phyloP scores from a whole-genome alignment of 176 grass and related monocot species.

The Otatea glauca region DNA sequence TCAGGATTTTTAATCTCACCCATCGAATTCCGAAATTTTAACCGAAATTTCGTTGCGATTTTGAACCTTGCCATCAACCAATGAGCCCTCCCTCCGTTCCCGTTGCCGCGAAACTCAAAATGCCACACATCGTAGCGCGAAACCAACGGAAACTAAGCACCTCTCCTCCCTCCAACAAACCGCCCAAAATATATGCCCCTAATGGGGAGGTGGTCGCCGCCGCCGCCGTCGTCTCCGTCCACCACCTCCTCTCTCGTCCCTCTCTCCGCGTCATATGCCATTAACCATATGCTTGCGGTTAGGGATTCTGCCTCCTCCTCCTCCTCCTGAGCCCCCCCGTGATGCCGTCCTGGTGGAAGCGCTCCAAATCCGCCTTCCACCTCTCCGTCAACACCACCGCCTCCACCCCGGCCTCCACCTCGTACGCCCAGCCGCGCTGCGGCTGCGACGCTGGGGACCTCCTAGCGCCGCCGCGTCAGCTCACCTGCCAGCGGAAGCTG shows the following conservation, averaged over 20 bases:
- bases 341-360: constrained; percentile 78
- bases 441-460: neutral
- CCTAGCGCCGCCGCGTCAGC: constrained; percentile 41
- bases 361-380: constrained; percentile 62
- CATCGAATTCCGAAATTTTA: too few species aligned
- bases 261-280: constrained; percentile 43
- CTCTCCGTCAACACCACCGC: constrained; percentile 38
- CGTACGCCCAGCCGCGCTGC: constrained; percentile 36
- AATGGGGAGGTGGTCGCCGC: too few species aligned
- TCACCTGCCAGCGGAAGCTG: constrained; percentile 81
- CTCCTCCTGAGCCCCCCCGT: neutral
- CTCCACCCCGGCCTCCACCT: constrained; percentile 55
- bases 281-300: constrained; percentile 38
- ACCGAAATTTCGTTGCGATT: too few species aligned
- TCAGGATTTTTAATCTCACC: too few species aligned
- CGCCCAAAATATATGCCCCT: neutral
- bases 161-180: neutral
- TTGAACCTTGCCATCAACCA: too few species aligned
- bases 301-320: neutral
- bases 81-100: too few species aligned
- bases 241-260: neutral
- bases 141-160: too few species aligned
- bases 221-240: constrained; percentile 38
- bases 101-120: neutral
- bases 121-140: neutral